Conservation (phyloP, 257 asterid species). For the Jacaranda copaia region DNA sequence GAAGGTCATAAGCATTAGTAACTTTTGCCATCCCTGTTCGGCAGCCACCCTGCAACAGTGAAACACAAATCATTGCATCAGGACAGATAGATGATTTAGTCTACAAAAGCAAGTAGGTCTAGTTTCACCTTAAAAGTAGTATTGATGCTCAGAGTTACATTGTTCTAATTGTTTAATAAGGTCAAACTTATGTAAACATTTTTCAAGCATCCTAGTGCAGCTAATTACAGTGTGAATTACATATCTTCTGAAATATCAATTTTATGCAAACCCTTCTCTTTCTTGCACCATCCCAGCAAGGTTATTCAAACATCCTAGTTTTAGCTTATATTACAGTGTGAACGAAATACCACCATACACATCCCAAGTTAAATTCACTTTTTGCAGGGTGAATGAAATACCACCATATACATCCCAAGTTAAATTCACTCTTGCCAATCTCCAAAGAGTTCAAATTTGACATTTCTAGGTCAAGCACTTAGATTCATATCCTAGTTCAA, state of each 20-base stretch:
- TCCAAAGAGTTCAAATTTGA: not conserved
- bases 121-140: not conserved
- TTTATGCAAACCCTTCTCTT: not conserved
- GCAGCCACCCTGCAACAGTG: conserved; percentile 84
- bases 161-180: conserved; percentile 15
- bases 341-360: not conserved
- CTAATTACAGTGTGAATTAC: conserved; percentile 16
- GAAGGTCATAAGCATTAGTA: conserved; percentile 82
- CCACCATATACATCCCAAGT: not conserved
- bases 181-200: conserved; percentile 16
- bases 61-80: conserved; percentile 39
- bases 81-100: conserved; percentile 34
- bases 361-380: not conserved
- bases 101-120: not conserved
- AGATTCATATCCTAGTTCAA: not conserved
- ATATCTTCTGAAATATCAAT: not conserved
- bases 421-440: not conserved
- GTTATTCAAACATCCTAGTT: not conserved
- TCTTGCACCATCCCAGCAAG: conserved; percentile 18
- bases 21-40: conserved; percentile 99
- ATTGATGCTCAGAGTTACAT: not conserved
- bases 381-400: conserved; percentile 19
- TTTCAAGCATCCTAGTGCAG: conserved; percentile 12
- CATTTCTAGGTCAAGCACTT: not conserved
- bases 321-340: conserved; percentile 7